Percentiles rank a stretch among this genome's conserved stretches.
Evolutionary conservation across 2,329 filamentous ascomycete species (phyloP).

Genomic region (Colletotrichum sp.): DNA sequence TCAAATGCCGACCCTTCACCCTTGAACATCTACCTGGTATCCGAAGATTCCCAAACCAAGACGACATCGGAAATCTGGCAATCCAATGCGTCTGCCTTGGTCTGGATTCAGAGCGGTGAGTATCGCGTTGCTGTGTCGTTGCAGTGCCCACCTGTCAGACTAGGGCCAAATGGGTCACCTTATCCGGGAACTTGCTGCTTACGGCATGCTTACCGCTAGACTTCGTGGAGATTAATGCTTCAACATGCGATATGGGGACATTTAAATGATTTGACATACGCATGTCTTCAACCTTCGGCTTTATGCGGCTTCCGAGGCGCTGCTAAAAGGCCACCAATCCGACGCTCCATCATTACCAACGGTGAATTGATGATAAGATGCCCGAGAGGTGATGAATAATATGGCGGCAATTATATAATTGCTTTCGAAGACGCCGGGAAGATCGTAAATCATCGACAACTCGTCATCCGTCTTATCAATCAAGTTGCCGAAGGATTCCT

Average conservation of each 20-base stretch:
- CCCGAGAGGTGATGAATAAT: background rate
- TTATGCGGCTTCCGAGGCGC: background rate
- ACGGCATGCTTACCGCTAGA: background rate
- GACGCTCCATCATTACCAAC: background rate
- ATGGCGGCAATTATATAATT: background rate
- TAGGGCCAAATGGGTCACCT: background rate
- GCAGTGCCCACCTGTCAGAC: background rate
- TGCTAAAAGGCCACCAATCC: background rate
- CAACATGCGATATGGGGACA: background rate
- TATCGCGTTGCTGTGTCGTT: background rate
- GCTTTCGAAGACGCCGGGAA: background rate
- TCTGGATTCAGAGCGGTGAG: background rate
- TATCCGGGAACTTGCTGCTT: background rate
- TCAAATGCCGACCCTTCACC: background rate
- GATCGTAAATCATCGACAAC: background rate
- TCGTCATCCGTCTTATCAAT: background rate
- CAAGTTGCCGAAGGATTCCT: background rate
- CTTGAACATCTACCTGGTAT: background rate
- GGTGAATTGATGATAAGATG: background rate
- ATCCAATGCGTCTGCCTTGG: background rate
- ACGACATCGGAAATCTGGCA: background rate
- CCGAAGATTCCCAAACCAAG: background rate
- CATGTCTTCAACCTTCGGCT: background rate
- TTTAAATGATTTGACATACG: background rate
- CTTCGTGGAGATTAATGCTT: background rate